Conservation (phyloP, 1,139 yeast species). For the Yamadazyma diospyri region DNA sequence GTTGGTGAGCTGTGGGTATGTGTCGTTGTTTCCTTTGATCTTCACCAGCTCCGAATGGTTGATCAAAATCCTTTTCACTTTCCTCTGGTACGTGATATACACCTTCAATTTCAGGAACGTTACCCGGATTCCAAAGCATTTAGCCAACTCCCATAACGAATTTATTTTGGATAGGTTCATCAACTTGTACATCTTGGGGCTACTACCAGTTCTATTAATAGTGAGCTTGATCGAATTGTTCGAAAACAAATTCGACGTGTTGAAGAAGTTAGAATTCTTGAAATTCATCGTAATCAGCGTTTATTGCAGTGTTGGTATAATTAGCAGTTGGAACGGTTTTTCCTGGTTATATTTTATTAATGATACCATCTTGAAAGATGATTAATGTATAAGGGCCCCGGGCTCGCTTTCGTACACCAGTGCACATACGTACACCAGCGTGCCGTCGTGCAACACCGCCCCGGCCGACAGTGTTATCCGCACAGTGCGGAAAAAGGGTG, state of each 20-base stretch:
- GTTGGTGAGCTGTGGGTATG: conserved; percentile 77
- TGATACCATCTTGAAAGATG: conserved; percentile 30
- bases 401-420: no score
- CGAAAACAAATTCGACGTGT: conserved; percentile 45
- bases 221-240: conserved; percentile 57
- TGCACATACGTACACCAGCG: no score
- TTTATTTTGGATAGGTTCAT: conserved; percentile 72
- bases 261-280: conserved; percentile 63
- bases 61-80: conserved; percentile 72
- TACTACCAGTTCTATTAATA: conserved; percentile 59
- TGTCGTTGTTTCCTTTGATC: conserved; percentile 82
- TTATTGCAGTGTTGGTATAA: conserved; percentile 81
- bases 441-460: no score
- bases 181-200: conserved; percentile 62
- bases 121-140: conserved; percentile 51
- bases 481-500: no score
- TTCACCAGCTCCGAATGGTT: conserved; percentile 79
- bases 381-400: conserved; percentile 5
- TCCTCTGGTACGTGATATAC: conserved; percentile 81
- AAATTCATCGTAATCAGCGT: conserved; percentile 80
- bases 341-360: conserved; percentile 85
- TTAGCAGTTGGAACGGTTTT: conserved; percentile 85
- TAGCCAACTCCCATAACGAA: conserved; percentile 27
- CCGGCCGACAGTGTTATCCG: no score
- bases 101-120: conserved; percentile 69